Conservation (phyloP, 2,329 filamentous ascomycete genomes). For the Cryphonectria nitschkei region DNA sequence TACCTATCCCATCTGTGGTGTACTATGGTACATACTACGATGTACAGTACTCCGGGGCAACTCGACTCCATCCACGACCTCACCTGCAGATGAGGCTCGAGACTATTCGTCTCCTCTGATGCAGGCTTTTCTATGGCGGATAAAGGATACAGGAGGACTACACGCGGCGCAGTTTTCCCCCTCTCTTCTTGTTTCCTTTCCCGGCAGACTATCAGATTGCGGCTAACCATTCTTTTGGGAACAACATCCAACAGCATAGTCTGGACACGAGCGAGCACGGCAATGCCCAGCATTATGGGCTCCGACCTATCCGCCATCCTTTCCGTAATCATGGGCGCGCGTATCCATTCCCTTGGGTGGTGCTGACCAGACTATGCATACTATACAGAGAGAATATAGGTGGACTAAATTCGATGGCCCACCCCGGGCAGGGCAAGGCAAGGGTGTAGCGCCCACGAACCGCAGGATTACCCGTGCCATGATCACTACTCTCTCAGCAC, state of each 20-base stretch:
- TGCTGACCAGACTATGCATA: not conserved
- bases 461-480: not conserved
- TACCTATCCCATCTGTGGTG: not conserved
- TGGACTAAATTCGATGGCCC: not conserved
- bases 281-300: not conserved
- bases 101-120: not conserved
- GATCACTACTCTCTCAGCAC: not conserved
- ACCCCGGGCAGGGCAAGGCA: not conserved
- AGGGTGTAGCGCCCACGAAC: not conserved
- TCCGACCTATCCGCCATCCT: not conserved
- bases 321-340: not conserved
- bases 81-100: not conserved
- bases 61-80: not conserved
- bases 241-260: not conserved
- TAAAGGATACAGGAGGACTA: not conserved
- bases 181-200: not conserved
- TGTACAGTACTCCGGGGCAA: not conserved
- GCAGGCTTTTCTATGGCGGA: not conserved
- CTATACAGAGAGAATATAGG: not conserved
- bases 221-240: not conserved
- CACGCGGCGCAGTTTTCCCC: not conserved
- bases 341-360: not conserved
- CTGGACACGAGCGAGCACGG: not conserved
- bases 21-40: not conserved
- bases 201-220: not conserved